These are phyloP conservation scores for Kodamaea leandrae DNA, from an alignment of 805 yeast species.

Conservation along the genomic window DNA sequence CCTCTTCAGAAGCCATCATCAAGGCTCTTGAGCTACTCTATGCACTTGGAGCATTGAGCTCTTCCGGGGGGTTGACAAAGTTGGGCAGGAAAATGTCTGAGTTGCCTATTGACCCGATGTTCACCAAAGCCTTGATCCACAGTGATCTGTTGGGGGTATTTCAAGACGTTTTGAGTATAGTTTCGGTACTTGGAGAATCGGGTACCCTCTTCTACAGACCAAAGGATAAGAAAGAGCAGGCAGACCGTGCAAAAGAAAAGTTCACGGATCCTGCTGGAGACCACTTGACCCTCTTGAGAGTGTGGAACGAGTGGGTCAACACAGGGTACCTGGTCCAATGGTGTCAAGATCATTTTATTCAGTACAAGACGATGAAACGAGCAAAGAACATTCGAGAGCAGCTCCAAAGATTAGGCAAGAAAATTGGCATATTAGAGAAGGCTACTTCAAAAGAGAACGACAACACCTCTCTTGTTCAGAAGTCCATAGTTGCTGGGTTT, in stretches of 20 bases:
- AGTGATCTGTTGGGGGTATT: constrained; percentile 62
- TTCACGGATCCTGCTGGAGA: constrained; percentile 68
- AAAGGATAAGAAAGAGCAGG: constrained; percentile 60
- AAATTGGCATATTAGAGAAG: constrained; percentile 41
- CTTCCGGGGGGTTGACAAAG: constrained; percentile 72
- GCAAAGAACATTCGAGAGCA: constrained; percentile 73
- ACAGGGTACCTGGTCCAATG: constrained; percentile 68
- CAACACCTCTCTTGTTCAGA: constrained; percentile 37
- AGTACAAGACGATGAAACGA: constrained; percentile 66
- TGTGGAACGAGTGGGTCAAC: constrained; percentile 75
- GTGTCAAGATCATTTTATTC: constrained; percentile 84
- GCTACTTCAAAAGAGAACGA: constrained; percentile 8
- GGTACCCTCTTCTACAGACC: constrained; percentile 70
- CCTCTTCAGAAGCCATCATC: constrained; percentile 68
- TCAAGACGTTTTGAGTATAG: constrained; percentile 66
- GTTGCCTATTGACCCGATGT: constrained; percentile 88
- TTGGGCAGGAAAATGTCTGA: constrained; percentile 85
- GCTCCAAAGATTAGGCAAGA: constrained; percentile 55
- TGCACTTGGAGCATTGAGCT: constrained; percentile 81
- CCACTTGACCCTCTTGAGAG: constrained; percentile 69
- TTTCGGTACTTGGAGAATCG: constrained; percentile 82
- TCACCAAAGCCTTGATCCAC: constrained; percentile 70
- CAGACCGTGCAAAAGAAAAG: constrained; percentile 58
- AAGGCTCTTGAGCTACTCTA: constrained; percentile 80
- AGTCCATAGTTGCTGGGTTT: constrained; percentile 63